A percentile compares a stretch with the other conserved stretches of the same genome.
phyloP scores from a whole-genome alignment of 139 green algal species.

The Chlorella sp. region DNA sequence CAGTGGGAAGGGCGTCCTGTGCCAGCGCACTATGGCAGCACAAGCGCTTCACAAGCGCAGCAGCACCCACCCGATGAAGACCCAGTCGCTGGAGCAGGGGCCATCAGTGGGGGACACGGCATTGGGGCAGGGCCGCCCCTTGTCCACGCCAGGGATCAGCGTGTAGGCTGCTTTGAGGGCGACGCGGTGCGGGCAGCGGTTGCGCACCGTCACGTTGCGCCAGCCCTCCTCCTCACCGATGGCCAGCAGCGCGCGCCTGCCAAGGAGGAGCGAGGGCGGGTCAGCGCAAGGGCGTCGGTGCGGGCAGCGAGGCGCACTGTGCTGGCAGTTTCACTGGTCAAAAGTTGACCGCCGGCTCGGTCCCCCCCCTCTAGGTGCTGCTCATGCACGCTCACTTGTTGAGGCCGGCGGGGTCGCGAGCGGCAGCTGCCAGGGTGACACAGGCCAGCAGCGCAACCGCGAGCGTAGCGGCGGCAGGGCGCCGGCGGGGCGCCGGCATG shows the following conservation, averaged over 20 bases:
- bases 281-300: too few species aligned
- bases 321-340: neutral
- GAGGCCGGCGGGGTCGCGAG: neutral
- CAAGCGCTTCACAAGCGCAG: too few species aligned
- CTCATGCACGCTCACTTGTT: neutral
- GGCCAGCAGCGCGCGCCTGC: conserved; percentile 4
- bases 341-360: neutral
- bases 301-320: too few species aligned
- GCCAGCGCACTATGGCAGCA: too few species aligned
- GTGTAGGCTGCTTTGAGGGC: conserved; percentile 10
- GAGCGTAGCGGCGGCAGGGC: neutral
- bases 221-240: neutral
- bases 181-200: neutral
- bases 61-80: neutral
- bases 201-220: neutral
- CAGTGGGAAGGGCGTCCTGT: too few species aligned
- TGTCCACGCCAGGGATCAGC: neutral
- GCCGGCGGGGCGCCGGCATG: neutral
- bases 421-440: neutral
- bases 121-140: conserved; percentile 14
- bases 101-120: neutral
- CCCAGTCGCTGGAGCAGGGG: conserved; percentile 14
- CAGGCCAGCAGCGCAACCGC: neutral
- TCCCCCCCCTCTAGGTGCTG: too few species aligned
- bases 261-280: neutral